Percentiles rank a stretch among this genome's conserved stretches.
phyloP scores from a whole-genome alignment of 2,329 filamentous ascomycete genomes.

The Penicillium sp. region DNA sequence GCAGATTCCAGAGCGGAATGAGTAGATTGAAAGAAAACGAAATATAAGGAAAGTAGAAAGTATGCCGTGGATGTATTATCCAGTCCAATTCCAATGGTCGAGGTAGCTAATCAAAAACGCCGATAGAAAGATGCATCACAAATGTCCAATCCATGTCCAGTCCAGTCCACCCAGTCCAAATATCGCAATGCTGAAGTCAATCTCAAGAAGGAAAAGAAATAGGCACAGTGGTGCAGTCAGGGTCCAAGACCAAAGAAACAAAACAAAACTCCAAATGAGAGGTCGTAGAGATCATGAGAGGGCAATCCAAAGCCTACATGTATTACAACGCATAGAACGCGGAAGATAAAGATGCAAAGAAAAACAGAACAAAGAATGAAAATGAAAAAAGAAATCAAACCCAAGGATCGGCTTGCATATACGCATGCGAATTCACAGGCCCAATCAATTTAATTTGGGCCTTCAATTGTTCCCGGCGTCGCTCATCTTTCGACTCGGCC shows the following conservation, averaged over 20 bases:
- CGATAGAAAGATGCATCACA: background rate
- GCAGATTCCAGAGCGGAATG: background rate
- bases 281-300: conserved; percentile 1
- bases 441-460: conserved; percentile 50
- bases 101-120: background rate
- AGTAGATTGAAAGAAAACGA: background rate
- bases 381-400: conserved; percentile 25
- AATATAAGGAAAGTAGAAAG: conserved; percentile 1
- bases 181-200: conserved; percentile 1
- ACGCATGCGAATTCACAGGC: conserved; percentile 42
- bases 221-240: background rate
- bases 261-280: background rate
- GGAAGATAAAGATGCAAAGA: conserved; percentile 16
- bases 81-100: background rate
- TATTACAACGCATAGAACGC: background rate
- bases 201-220: background rate
- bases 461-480: conserved; percentile 46
- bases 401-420: conserved; percentile 38
- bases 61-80: background rate
- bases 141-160: conserved; percentile 1
- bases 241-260: background rate
- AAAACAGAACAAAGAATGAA: conserved; percentile 7
- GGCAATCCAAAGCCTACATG: background rate
- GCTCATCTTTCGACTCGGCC: conserved; percentile 42
- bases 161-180: background rate